These are phyloP conservation scores for Paratinospora sagittata DNA, from an alignment of 164 flowering plant species.

Conservation along the genomic window DNA sequence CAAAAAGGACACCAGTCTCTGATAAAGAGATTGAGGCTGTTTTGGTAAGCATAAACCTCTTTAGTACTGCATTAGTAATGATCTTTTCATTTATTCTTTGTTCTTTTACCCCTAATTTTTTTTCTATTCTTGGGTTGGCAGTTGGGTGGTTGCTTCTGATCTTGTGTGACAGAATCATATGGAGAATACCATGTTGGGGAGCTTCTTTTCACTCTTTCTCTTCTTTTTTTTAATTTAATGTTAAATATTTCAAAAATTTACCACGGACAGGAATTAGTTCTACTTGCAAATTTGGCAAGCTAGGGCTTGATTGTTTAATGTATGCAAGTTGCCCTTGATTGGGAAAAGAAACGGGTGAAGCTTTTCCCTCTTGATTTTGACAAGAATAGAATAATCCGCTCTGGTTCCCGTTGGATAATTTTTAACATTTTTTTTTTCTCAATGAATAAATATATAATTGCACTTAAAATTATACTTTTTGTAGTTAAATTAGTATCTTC, in stretches of 20 bases:
- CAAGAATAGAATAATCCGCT: no score
- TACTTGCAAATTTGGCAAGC: neutral
- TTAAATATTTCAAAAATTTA: neutral
- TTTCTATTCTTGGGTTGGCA: constrained; percentile 24
- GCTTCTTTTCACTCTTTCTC: neutral
- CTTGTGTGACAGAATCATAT: neutral
- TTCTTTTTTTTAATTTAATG: neutral
- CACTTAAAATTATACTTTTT: no score
- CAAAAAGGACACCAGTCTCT: constrained; percentile 66
- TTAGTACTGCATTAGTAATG: neutral
- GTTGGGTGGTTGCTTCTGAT: constrained; percentile 74
- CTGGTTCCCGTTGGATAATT: no score
- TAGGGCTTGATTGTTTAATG: no score
- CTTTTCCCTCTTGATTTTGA: no score
- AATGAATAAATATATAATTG: no score
- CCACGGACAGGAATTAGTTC: neutral
- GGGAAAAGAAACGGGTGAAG: no score
- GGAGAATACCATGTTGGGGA: constrained; percentile 3
- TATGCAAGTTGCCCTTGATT: no score
- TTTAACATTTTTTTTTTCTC: no score
- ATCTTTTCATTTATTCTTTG: neutral
- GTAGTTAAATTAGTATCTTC: no score
- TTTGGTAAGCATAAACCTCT: constrained; percentile 43
- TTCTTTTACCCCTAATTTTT: neutral
- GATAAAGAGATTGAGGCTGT: constrained; percentile 77